A percentile compares a stretch with the other conserved stretches of the same genome.
These are phyloP conservation scores for Termitomyces sp. DNA, from an alignment of 768 basidiomycete genomes.

Conservation along the genomic window DNA sequence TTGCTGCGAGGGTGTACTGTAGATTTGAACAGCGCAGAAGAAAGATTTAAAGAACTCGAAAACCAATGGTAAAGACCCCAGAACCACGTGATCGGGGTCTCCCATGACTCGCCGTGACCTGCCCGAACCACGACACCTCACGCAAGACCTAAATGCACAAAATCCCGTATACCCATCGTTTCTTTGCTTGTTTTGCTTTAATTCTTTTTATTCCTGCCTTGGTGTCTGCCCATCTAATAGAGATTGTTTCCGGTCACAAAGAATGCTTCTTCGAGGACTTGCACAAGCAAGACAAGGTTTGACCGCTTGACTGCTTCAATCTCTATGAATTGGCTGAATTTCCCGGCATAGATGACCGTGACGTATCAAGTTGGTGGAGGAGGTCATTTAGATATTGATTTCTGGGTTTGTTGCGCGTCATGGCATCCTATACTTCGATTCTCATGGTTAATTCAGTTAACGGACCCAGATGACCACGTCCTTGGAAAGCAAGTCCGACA, in stretches of 20 bases:
- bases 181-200: slow-evolving; percentile 37
- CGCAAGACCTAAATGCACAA: slow-evolving; percentile 11
- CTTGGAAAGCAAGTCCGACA: slow-evolving; percentile 82
- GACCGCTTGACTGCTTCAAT: slow-evolving; percentile 3
- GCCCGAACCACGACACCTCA: not conserved
- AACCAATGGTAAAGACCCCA: slow-evolving; percentile 16
- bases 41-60: slow-evolving; percentile 5
- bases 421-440: slow-evolving; percentile 2
- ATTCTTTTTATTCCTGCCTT: slow-evolving; percentile 39
- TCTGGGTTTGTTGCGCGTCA: slow-evolving; percentile 61
- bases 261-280: slow-evolving; percentile 98
- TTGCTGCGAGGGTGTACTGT: slow-evolving; percentile 33
- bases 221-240: slow-evolving; percentile 65
- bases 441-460: slow-evolving; percentile 49
- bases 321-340: not conserved
- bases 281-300: slow-evolving; percentile 84
- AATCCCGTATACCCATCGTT: slow-evolving; percentile 32
- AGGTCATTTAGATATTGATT: slow-evolving; percentile 96
- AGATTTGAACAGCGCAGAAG: slow-evolving; percentile 19
- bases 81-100: slow-evolving; percentile 19
- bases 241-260: slow-evolving; percentile 74
- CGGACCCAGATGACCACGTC: slow-evolving; percentile 66
- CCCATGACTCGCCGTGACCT: slow-evolving; percentile 1
- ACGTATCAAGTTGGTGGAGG: slow-evolving; percentile 99
- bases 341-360: slow-evolving; percentile 81